Conservation (phyloP, 2,329 filamentous ascomycete species). For the Monilinia fructicola region DNA sequence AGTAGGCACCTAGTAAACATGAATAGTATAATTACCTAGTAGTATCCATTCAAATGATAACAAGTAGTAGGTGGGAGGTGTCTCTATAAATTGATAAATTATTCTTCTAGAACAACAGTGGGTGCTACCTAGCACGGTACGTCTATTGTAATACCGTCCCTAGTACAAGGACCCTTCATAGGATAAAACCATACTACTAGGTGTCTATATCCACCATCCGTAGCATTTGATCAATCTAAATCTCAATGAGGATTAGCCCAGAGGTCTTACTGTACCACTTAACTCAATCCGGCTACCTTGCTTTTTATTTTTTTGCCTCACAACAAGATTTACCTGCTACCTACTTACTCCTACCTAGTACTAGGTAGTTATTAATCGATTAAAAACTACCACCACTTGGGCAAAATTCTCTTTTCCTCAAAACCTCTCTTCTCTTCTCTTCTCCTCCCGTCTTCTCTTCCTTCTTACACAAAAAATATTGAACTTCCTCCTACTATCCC, state of each 20-base stretch:
- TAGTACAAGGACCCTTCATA: no score
- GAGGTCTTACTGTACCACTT: not conserved
- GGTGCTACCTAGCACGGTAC: no score
- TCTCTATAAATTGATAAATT: no score
- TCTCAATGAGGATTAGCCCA: not conserved
- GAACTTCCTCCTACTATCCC: not conserved
- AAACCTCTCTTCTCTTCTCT: not conserved
- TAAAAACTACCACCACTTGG: not conserved
- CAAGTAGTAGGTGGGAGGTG: no score
- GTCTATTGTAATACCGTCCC: no score
- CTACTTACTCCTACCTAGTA: no score
- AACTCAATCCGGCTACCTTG: not conserved
- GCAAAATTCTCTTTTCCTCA: not conserved
- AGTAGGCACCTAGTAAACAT: no score
- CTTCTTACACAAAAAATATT: slow-evolving; percentile 9
- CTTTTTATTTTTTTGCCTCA: slow-evolving; percentile 6
- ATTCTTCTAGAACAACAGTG: no score
- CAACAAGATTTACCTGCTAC: not conserved
- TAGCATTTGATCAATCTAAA: not conserved
- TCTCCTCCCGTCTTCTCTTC: not conserved
- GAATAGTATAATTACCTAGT: no score
- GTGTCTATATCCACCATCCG: no score
- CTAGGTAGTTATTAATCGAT: not conserved
- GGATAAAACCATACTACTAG: not conserved
- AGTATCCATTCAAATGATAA: no score